These are phyloP conservation scores for Hypoxylon sp. DNA, from an alignment of 2,329 filamentous ascomycete genomes.

Conservation along the genomic window DNA sequence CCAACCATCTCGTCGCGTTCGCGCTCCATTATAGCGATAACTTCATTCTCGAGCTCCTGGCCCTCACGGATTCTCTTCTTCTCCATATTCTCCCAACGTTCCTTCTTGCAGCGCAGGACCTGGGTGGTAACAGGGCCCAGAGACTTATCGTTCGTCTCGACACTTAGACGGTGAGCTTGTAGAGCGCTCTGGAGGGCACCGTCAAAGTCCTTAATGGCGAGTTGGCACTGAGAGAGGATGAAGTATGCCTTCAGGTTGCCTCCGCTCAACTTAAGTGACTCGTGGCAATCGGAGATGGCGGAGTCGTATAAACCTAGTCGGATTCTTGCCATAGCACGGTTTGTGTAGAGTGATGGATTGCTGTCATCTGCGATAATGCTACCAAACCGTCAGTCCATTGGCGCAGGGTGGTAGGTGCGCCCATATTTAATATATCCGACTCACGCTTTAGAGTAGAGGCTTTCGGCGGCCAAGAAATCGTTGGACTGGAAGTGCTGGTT, in stretches of 20 bases:
- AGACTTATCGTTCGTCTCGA: constrained; percentile 73
- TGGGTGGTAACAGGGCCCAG: constrained; percentile 79
- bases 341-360: constrained; percentile 87
- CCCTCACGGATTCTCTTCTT: constrained; percentile 69
- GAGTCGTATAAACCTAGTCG: constrained; percentile 80
- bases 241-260: constrained; percentile 85
- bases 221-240: constrained; percentile 85
- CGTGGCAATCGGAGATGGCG: constrained; percentile 82
- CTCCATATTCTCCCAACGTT: constrained; percentile 85
- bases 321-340: constrained; percentile 86
- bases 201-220: constrained; percentile 79
- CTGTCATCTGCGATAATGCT: constrained; percentile 83
- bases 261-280: constrained; percentile 77
- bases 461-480: constrained; percentile 76
- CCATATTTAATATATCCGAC: constrained; percentile 49
- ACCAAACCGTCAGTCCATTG: constrained; percentile 9
- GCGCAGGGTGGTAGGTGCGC: constrained; percentile 17
- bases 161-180: constrained; percentile 79
- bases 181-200: constrained; percentile 80
- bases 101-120: constrained; percentile 86
- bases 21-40: constrained; percentile 66
- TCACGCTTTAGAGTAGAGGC: constrained; percentile 79
- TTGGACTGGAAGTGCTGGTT: constrained; percentile 75
- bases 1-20: constrained; percentile 61
- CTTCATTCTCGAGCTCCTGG: constrained; percentile 71